These are phyloP conservation scores for Falciphora oryzae DNA, from an alignment of 2,329 filamentous ascomycete species.

Conservation along the genomic window DNA sequence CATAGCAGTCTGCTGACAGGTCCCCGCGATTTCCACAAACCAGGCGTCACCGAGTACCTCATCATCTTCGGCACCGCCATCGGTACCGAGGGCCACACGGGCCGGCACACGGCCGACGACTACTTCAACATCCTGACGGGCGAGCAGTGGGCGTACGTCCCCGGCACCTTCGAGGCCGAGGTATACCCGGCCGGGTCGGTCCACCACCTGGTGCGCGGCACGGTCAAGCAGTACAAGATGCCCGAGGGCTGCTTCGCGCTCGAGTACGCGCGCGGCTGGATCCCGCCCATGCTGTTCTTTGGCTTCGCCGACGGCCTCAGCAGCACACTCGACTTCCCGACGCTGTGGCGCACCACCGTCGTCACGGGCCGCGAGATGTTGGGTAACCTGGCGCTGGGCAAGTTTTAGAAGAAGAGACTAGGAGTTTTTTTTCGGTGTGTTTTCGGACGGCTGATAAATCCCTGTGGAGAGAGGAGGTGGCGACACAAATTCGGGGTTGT, in stretches of 20 bases:
- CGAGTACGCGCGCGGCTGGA: slow-evolving; percentile 83
- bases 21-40: not conserved
- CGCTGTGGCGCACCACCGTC: slow-evolving; percentile 70
- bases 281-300: slow-evolving; percentile 88
- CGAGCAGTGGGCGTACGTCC: slow-evolving; percentile 68
- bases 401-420: slow-evolving; percentile 50
- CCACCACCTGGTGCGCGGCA: slow-evolving; percentile 66
- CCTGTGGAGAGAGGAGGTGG: no score
- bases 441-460: not conserved
- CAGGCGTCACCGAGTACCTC: slow-evolving; percentile 78
- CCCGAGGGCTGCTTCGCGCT: slow-evolving; percentile 70
- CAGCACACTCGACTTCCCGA: slow-evolving; percentile 80
- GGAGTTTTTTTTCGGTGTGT: not conserved
- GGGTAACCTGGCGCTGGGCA: slow-evolving; percentile 61
- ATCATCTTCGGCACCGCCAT: slow-evolving; percentile 81
- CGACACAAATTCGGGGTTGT: no score
- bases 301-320: slow-evolving; percentile 76
- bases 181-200: slow-evolving; percentile 64
- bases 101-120: slow-evolving; percentile 86
- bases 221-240: slow-evolving; percentile 81
- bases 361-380: slow-evolving; percentile 75
- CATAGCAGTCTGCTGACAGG: not conserved
- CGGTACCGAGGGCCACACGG: slow-evolving; percentile 82
- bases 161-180: slow-evolving; percentile 61
- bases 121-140: slow-evolving; percentile 89